Evolutionary conservation across 805 yeast genomes (phyloP).

Genomic region (Candida quercuum): DNA sequence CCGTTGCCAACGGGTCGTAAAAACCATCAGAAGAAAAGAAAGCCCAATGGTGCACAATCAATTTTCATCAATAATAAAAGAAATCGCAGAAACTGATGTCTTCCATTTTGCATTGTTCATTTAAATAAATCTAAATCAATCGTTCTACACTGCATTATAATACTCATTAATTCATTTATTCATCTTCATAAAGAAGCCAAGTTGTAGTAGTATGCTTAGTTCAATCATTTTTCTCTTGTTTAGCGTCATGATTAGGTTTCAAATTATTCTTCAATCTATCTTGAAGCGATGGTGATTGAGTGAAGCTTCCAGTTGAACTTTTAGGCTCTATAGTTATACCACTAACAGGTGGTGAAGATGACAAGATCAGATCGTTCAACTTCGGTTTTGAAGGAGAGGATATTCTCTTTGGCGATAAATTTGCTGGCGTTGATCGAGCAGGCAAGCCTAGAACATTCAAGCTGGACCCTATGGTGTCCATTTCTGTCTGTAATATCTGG

Average conservation of each 20-base stretch:
- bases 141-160: neutral
- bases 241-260: neutral
- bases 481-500: slow-evolving; percentile 14
- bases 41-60: neutral
- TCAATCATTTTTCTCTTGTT: slow-evolving; percentile 10
- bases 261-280: slow-evolving; percentile 11
- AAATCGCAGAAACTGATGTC: neutral
- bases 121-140: neutral
- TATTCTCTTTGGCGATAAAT: too few relatives aligned
- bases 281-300: slow-evolving; percentile 3
- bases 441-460: slow-evolving; percentile 12
- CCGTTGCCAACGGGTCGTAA: slow-evolving; percentile 4
- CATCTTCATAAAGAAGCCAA: neutral
- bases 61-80: neutral
- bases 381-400: neutral
- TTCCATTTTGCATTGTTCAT: neutral
- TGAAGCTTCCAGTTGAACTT: neutral
- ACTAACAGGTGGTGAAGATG: slow-evolving; percentile 9
- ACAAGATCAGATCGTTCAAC: slow-evolving; percentile 4
- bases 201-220: neutral
- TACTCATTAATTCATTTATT: neutral
- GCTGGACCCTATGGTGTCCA: slow-evolving; percentile 13
- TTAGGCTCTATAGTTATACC: neutral
- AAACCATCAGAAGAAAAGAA: neutral
- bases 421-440: too few relatives aligned